Evolutionary conservation across 164 flowering plant genomes (phyloP), one percentile per base, ranked within the genome.

Genomic region (Houttuynia cordata): DNA sequence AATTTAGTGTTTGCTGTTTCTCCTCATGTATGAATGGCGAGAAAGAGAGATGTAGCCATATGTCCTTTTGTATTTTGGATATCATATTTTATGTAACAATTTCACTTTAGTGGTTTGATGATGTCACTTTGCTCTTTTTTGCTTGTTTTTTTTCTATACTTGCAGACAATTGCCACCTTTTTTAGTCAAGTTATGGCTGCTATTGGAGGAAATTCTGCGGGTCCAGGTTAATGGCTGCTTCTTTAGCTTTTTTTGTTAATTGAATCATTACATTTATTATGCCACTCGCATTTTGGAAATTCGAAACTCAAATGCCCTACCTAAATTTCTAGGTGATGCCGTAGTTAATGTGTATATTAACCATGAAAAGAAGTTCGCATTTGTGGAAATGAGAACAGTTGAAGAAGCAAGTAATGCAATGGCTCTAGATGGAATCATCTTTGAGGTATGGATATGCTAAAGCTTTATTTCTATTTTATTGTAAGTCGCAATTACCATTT

Each of bases 381-480:
- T 88, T 71, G 91, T 88, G 66, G 93, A 88, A 76, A 88, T 88
- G 96, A 83, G 96, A 72, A 71, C 91, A 24, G 96, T 88, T 69
- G 96, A 86, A 74, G 96, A 88, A 75, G 93, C 93, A 37, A 84
- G 90, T 62, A 88, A 88, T 75, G 96, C 96, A 25, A 88, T 88
- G 96, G 81, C 96, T 41, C 71, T 88, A 54, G 96, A 88, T 70
- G 96, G 96, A 53, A 83, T 88, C 54, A 70, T 79, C 30, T 88
- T 88, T 70, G 96, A 88, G 90, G 96, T 67, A 76, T 64, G 74
- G 21, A 45, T n/a, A 25, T 63, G 49, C 63, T 25, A 3, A 5
- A 56, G 20, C 50, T 62, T 30, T 30, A 30, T 30, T 30, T 30
- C 2, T 30, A 30, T n/a, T 30, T 30, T 30, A 30, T 6, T 30